These are phyloP conservation scores for Piper betle DNA, from an alignment of 164 flowering plant genomes.

Conservation along the genomic window DNA sequence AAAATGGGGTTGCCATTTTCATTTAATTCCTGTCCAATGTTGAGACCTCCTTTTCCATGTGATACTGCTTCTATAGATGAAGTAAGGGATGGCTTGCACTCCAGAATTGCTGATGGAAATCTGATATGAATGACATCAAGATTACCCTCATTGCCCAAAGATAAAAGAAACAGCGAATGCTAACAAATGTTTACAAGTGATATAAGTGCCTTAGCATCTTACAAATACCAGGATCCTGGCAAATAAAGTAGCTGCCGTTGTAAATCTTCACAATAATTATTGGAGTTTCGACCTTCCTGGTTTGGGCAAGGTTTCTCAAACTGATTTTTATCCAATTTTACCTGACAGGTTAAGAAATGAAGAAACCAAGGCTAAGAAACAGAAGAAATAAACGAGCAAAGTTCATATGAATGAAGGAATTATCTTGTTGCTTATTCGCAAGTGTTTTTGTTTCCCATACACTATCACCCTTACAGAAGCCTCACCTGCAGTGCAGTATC, in stretches of 20 bases:
- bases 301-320: conserved; percentile 15
- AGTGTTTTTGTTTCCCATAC: no score
- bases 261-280: conserved; percentile 28
- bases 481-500: conserved; percentile 39
- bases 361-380: no score
- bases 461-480: background rate
- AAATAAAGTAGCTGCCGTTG: conserved; percentile 38
- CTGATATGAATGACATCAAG: conserved; percentile 20
- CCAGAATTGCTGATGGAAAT: conserved; percentile 24
- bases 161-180: background rate
- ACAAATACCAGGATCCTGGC: conserved; percentile 56
- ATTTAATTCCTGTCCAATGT: conserved; percentile 12
- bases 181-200: background rate
- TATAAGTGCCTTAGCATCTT: conserved; percentile 21
- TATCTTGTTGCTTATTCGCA: no score
- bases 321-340: conserved; percentile 20
- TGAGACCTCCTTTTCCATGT: conserved; percentile 5
- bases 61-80: conserved; percentile 13
- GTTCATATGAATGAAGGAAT: background rate
- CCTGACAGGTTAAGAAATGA: conserved; percentile 19
- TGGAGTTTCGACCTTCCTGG: conserved; percentile 18
- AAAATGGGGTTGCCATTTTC: background rate
- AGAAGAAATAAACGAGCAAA: background rate
- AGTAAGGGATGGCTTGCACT: conserved; percentile 10
- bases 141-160: background rate